Conservation (phyloP, 768 basidiomycete species). For the Nidularia sp. region DNA sequence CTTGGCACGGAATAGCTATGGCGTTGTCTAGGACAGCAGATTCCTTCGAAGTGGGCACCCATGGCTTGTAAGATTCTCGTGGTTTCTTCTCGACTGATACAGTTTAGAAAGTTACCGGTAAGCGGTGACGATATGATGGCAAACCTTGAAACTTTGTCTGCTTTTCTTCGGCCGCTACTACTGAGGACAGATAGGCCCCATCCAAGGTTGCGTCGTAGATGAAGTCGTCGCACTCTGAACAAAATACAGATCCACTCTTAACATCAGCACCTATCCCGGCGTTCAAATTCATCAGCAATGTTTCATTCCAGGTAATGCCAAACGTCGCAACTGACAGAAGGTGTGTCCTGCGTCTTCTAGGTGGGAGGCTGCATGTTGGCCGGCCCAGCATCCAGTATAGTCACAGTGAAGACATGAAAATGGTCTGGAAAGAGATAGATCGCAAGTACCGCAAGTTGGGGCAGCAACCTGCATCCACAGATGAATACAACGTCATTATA, state of each 20-base stretch:
- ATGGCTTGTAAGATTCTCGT: constrained; percentile 29
- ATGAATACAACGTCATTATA: background rate
- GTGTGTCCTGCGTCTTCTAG: constrained; percentile 51
- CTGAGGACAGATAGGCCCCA: constrained; percentile 33
- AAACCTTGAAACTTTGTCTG: constrained; percentile 58
- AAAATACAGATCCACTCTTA: constrained; percentile 72
- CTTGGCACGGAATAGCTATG: constrained; percentile 66
- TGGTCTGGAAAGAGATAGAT: constrained; percentile 51
- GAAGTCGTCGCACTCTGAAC: constrained; percentile 71
- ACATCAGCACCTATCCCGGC: constrained; percentile 62
- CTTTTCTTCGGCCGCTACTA: constrained; percentile 56
- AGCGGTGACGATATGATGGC: background rate
- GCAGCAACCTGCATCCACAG: constrained; percentile 42
- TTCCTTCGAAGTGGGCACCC: constrained; percentile 35
- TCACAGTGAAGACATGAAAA: constrained; percentile 73
- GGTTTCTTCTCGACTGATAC: constrained; percentile 29
- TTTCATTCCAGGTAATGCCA: background rate
- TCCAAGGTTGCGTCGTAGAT: constrained; percentile 58
- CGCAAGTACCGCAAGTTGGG: constrained; percentile 64
- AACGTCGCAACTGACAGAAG: constrained; percentile 50
- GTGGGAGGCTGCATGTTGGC: constrained; percentile 55
- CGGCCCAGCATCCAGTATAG: constrained; percentile 67
- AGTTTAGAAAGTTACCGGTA: background rate
- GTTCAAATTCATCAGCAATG: background rate
- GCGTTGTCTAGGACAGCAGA: constrained; percentile 42